Evolutionary conservation across 345 rosid species (phyloP), one percentile per base, ranked within the genome.

Genomic region (Syzygium grande): DNA sequence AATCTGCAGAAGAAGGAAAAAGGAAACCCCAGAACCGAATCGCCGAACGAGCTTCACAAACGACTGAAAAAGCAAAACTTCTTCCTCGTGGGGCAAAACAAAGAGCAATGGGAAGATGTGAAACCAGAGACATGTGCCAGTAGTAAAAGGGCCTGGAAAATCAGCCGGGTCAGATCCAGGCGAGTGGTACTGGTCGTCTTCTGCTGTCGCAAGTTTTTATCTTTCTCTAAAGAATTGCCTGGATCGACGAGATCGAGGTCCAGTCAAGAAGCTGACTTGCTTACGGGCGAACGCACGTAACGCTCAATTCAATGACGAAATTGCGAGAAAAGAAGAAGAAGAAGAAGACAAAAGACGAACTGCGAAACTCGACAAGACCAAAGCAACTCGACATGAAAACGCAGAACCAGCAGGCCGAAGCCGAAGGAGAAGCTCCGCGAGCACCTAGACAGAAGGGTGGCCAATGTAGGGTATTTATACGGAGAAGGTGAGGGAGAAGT

Each of bases 221-320:
- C 46, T 49, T 25, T 54, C 21, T 65, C 25, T 22, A 22, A 21
- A 34, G 2, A 41, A 84, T 87, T 84, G 86, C 56, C 59, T 65
- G 86, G 88, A 84, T 54, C 83, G 86, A 49, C 63, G 29, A 34
- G 25, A 59, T 61, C 80, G 61, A 68, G 52, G 84, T 84, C 89
- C 86, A 85, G 83, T 22, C 89, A 87, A 84, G 89, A 87, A 87
- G 86, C 89, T 87, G 83, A 84, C 89, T 87, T 87, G 89, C 89
- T 84, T 61, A 6, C 4, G 52, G 27, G 34, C 34, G 46, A 53
- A 53, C 27, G 61, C 8, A 53, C 3, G 29, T 51, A 54, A 19
- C n/a, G 58, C 10, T 30, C 46, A 2, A 29, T 17, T 30, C 46
- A 4, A 29, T 4, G 49, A 30, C 8, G 4, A 54, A 85, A 85